Evolutionary conservation across 179 eudicot species (phyloP), one percentile per base, ranked within the genome.

Genomic region (Patellifolia procumbens): DNA sequence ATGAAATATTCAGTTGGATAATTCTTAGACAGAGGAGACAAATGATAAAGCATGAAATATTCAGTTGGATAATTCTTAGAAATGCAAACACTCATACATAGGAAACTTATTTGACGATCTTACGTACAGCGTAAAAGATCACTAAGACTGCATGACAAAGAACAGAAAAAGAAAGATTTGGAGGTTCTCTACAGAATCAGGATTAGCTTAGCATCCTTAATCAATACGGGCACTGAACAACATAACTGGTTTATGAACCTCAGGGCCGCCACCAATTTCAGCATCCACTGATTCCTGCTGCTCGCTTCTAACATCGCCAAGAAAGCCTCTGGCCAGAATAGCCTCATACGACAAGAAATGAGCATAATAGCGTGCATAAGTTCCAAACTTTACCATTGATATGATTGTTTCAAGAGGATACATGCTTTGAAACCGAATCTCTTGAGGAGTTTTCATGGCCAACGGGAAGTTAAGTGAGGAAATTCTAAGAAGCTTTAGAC

Each of bases 141-240:
- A 22, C 43, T 37, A 42, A 56, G 29, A 28, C 28, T 5, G 1
- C n/a, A 29, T 3, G 13, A 39, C 11, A 59, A 24, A 42, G n/a
- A 73, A 6, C 53, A 58, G 52, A 16, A 42, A 42, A 39, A 73
- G 9, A 60, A 16, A 60, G 51, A 24, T 24, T 28, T 15, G 19
- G 56, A 55, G 48, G 51, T 56, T 56, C 75, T 37, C 8, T 31
- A 37, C 13, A 24, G 52, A 3, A 11, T 43, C 20, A 43, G 19
- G 76, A 29, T 58, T 58, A 10, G 3, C 28, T 46, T 45, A 32
- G 42, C 16, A 13, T 62, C 77, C 26, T 60, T 63, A 74, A 12
- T 62, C 71, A 12, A 62, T 64, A 32, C 7, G 48, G 16, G 34
- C 77, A 31, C 77, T 61, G 24, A 74, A 64, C 26, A 63, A 55